Percentiles rank a stretch among this genome's conserved stretches.
Evolutionary conservation across 345 rosid genomes (phyloP).

Genomic region (Salix koriyanagi): DNA sequence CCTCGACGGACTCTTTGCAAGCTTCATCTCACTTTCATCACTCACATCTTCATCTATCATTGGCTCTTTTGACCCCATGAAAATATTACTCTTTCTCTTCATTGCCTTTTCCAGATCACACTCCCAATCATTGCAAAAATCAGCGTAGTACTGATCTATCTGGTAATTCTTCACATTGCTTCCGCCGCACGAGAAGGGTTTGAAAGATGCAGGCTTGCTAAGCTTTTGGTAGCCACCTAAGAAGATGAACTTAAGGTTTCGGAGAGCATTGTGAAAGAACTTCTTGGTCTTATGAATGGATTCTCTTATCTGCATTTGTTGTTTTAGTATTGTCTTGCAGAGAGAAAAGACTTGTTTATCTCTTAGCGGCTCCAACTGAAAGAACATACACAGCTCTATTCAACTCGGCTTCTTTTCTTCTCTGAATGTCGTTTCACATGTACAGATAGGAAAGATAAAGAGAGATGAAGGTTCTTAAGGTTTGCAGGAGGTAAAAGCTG

Average conservation of each 20-base stretch:
- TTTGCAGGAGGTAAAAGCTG: constrained; percentile 17
- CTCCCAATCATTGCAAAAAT: constrained; percentile 37
- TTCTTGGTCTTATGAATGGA: constrained; percentile 53
- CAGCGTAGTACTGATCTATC: constrained; percentile 25
- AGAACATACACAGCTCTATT: constrained; percentile 13
- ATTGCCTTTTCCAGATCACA: constrained; percentile 28
- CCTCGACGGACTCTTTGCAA: constrained; percentile 29
- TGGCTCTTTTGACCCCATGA: constrained; percentile 5
- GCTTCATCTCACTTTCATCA: constrained; percentile 11
- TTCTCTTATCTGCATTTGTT: constrained; percentile 44
- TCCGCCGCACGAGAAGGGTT: constrained; percentile 33
- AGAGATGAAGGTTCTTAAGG: constrained; percentile 15
- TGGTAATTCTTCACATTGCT: constrained; percentile 16
- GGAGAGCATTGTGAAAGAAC: constrained; percentile 45
- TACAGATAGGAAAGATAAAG: constrained; percentile 23
- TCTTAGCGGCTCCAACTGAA: constrained; percentile 13
- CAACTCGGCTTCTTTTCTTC: constrained; percentile 2
- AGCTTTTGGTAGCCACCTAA: constrained; percentile 43
- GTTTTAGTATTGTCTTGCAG: background rate
- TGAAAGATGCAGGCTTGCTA: constrained; percentile 28
- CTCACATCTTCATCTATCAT: constrained; percentile 20
- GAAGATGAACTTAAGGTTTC: constrained; percentile 50
- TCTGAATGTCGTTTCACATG: background rate
- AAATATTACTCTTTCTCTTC: constrained; percentile 16
- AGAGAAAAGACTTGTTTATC: background rate